Evolutionary conservation across 2,329 filamentous ascomycete species (phyloP), one percentile per base, ranked within the genome.

Genomic region (Sclerotinia trifoliorum): DNA sequence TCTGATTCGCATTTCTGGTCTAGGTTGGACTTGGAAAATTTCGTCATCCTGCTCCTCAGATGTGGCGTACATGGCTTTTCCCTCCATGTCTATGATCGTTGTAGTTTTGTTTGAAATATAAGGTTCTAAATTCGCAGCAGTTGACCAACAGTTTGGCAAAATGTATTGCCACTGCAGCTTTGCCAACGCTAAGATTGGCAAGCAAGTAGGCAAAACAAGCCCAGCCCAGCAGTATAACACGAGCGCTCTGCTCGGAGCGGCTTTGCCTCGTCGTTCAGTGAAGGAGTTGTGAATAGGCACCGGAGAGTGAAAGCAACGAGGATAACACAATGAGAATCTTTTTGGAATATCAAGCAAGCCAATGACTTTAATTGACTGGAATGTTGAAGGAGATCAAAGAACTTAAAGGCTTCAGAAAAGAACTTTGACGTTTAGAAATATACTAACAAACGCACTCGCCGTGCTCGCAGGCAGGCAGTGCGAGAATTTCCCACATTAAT

Each of bases 1-100:
- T 65, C 67, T 65, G 48, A 71, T 70, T 48, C 68, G 60, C 10
- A 65, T 51, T 26, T 67, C 70, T 11, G 64, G 69, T 24, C 70
- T 65, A 51, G 69, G 61, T 39, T 65, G 52, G 11, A 68, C 66
- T 7, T 70, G 60, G 21, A 70, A 71, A 11, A 70, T 52, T 29
- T 68, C 70, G 48, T 71, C 70, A 5, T 64, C 52, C 26, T 21
- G 35, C 5, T 66, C 65, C 21, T 63, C 54, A 13, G 66, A 19
- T 17, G 66, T 66, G 52, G 24, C 39, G 11, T 65, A 58, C 17
- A 32, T 21, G 1, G 17, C 51, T 32, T 70, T 68, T 26, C 70
- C 68, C 15, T 66, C 58, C 68, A 71, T 70, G 11, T 58, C 48
- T 19, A 19, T 42, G 15, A 39, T 15, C 15, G 15, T 51, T n/a